Conservation (phyloP, 164 flowering plant species). For the Stephania yunnanensis region DNA sequence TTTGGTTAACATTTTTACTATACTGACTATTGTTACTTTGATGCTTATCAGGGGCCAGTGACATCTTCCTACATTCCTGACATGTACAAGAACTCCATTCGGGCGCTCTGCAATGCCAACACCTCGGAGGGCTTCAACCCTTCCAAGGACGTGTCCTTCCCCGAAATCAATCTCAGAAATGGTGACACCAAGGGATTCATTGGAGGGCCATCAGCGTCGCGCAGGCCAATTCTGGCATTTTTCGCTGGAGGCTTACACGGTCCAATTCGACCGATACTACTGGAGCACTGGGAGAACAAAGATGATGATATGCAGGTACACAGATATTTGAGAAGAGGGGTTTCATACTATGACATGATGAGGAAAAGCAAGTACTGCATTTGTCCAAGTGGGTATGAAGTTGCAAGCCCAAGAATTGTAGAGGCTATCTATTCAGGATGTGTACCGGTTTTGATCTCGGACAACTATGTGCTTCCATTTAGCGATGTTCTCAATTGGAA, state of each 20-base stretch:
- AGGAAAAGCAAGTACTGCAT: conserved; percentile 19
- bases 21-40: not conserved
- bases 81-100: conserved; percentile 24
- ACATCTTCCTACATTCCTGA: conserved; percentile 19
- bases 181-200: conserved; percentile 14
- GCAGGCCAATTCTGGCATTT: conserved; percentile 19
- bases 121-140: conserved; percentile 21
- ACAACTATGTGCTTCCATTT: conserved; percentile 18
- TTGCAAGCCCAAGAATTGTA: conserved; percentile 22
- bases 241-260: conserved; percentile 23
- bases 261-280: conserved; percentile 18
- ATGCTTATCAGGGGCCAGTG: conserved; percentile 24
- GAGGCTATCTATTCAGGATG: conserved; percentile 19
- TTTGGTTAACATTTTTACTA: not conserved
- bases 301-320: conserved; percentile 13
- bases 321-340: not conserved
- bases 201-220: conserved; percentile 23
- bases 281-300: conserved; percentile 20
- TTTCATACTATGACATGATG: conserved; percentile 19
- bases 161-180: conserved; percentile 20
- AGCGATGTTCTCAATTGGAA: conserved; percentile 23
- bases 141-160: conserved; percentile 17
- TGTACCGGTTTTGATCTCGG: conserved; percentile 20
- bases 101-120: conserved; percentile 24
- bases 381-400: conserved; percentile 25